Evolutionary conservation across 371 early-diverging fungal species (phyloP).

Genomic region (Basidiobolus meristosporus): DNA sequence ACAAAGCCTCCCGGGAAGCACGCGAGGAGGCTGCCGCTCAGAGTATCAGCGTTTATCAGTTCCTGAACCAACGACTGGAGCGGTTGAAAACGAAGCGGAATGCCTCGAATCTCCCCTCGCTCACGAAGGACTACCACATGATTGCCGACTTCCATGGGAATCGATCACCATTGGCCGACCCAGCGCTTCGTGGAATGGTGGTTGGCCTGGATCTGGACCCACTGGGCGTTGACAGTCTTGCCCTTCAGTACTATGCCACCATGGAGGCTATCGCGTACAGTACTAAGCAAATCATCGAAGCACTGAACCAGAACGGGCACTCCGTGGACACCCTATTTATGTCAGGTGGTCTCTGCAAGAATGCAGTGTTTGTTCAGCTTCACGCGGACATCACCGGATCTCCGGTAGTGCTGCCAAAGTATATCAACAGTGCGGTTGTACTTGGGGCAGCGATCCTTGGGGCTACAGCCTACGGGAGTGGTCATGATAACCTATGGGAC

Average conservation of each 20-base stretch:
- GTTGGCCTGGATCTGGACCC: constrained; percentile 34
- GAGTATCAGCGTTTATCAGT: constrained; percentile 17
- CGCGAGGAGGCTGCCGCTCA: constrained; percentile 5
- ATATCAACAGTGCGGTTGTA: constrained; percentile 40
- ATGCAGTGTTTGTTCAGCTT: constrained; percentile 32
- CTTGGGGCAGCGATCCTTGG: constrained; percentile 51
- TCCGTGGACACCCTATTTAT: constrained; percentile 33
- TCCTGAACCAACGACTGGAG: constrained; percentile 20
- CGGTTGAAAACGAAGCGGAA: constrained; percentile 9
- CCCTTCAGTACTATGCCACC: constrained; percentile 34
- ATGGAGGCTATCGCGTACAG: constrained; percentile 39
- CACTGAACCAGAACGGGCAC: constrained; percentile 24
- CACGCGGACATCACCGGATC: constrained; percentile 34
- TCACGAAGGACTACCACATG: constrained; percentile 32
- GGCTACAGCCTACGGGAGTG: constrained; percentile 24
- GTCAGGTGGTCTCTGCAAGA: constrained; percentile 49
- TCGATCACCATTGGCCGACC: constrained; percentile 50
- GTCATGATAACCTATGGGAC: constrained; percentile 12
- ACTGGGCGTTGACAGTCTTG: constrained; percentile 24
- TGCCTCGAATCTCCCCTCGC: constrained; percentile 11
- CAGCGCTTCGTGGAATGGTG: constrained; percentile 34
- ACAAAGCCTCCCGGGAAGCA: constrained; percentile 22
- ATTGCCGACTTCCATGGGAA: constrained; percentile 66
- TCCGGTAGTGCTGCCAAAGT: constrained; percentile 27
- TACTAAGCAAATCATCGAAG: constrained; percentile 35